phyloP scores from a whole-genome alignment of 768 basidiomycete species.

The Naganishia vishniacii region DNA sequence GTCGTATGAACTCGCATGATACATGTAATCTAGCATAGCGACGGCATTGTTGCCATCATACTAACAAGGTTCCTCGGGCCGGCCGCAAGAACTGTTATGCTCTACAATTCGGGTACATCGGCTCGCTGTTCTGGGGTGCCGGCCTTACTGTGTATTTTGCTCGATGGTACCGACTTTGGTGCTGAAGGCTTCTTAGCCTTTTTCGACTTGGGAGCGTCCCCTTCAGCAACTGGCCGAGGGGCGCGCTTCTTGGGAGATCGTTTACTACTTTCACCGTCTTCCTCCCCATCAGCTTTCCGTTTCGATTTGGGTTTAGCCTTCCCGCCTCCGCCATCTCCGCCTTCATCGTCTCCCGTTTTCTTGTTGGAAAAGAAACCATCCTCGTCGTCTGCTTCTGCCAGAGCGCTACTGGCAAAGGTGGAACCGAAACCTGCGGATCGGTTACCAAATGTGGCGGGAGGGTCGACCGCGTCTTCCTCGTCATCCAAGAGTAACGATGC shows the following conservation, averaged over 20 bases:
- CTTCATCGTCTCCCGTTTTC: constrained; percentile 15
- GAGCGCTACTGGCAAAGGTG: neutral
- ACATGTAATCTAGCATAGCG: neutral
- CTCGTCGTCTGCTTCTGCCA: constrained; percentile 2
- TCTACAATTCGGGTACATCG: neutral
- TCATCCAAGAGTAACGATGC: constrained; percentile 90
- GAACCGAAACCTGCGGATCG: constrained; percentile 13
- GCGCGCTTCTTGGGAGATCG: constrained; percentile 9
- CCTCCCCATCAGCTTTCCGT: neutral
- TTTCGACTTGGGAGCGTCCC: neutral
- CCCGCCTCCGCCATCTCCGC: constrained; percentile 2
- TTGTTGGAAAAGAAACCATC: constrained; percentile 14
- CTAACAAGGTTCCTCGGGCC: too few species aligned
- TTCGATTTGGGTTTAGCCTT: neutral
- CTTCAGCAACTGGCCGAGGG: neutral
- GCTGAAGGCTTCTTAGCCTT: constrained; percentile 2
- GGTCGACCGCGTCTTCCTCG: constrained; percentile 54
- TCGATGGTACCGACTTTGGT: neutral
- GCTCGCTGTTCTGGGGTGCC: constrained; percentile 8
- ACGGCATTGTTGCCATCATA: too few species aligned
- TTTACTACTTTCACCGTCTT: neutral
- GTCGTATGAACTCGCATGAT: neutral
- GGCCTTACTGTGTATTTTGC: neutral
- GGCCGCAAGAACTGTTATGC: neutral
- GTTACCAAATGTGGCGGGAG: constrained; percentile 5